Base-by-base conservation (phyloP, 169 alveolate species). In the Cryptosporidium ryanae region DNA sequence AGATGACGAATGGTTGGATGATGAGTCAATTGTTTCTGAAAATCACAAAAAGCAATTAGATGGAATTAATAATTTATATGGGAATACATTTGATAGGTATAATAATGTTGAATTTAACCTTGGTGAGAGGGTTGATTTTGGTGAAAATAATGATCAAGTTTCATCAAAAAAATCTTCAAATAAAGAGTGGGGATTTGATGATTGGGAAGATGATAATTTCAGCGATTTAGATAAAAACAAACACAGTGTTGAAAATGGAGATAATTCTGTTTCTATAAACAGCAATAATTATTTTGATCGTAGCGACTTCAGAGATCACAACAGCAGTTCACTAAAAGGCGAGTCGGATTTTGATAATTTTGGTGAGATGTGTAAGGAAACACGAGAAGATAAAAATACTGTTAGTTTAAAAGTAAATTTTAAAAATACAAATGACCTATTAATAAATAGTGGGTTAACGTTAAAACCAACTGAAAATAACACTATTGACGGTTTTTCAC, bases 281-380 rank as follows among this genome's bases (percentile, higher is more conserved):
- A 38, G 8, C 46, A 38, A 38, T 6, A 4, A 38, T 38, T 6
- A 38, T 10, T 38, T 38, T 38, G 13, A 38, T 10, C 3, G 8
- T 38, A 0, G 46, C 8, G 8, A 10, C 8, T 38, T 38, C 3
- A 10, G 8, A 4, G 8, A 8, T 15, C 10, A 38, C 5, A 10
- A 12, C 5, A 43, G 38, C 21, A 43, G 21, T 21, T 7, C 21
- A 29, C 12, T 21, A 13, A 29, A 27, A 59, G 66, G 34, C n/a
- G 57, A 64, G n/a, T 64, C 34, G 76, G 44, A 44, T 8, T 25
- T 23, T 66, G 64, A 66, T 32, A 21, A 43, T 23, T 44, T 48
- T 38, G 46, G 25, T 44, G 63, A 66, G 18, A 64, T 23, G 12
- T 23, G 29, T 38, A 34, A 43, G 17, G 49, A 17, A 44, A 32